Evolutionary conservation across 768 basidiomycete genomes (phyloP).

Genomic region (Boletus rufocinnamomeus): DNA sequence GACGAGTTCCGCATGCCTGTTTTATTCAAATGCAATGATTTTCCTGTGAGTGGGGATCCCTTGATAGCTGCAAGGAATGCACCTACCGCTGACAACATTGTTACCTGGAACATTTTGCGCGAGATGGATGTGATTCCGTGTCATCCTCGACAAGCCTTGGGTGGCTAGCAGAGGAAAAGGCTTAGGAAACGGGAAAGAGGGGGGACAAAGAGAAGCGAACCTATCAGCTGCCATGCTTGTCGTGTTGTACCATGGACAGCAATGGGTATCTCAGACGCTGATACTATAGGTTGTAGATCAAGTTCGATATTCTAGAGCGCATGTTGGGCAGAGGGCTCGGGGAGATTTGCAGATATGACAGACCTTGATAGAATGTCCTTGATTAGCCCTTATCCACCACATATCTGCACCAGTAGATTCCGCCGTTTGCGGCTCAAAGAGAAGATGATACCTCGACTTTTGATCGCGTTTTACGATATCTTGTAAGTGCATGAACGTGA

Average conservation of each 20-base stretch:
- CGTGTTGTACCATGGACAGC: constrained; percentile 82
- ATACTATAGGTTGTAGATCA: constrained; percentile 59
- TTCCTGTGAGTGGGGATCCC: background rate
- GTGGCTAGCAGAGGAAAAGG: constrained; percentile 43
- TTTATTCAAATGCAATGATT: background rate
- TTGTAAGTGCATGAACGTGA: constrained; percentile 57
- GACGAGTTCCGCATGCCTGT: constrained; percentile 82
- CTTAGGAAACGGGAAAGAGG: background rate
- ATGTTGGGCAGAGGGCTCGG: background rate
- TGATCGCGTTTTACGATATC: constrained; percentile 66
- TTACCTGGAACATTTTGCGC: constrained; percentile 74
- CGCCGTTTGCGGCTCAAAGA: constrained; percentile 48
- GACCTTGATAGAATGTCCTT: constrained; percentile 86
- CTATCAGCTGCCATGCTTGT: constrained; percentile 69
- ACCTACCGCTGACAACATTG: constrained; percentile 74
- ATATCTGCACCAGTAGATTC: constrained; percentile 35
- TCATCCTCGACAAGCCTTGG: constrained; percentile 81
- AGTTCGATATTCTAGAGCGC: constrained; percentile 60
- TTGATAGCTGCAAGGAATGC: background rate
- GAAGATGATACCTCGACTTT: constrained; percentile 65
- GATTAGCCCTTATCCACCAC: constrained; percentile 92
- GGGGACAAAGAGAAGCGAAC: constrained; percentile 39
- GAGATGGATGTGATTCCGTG: constrained; percentile 89
- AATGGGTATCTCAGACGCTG: constrained; percentile 65
- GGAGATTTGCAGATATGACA: constrained; percentile 11